phyloP scores from a whole-genome alignment of 306 rosid species.

The Clitoria ternatea region DNA sequence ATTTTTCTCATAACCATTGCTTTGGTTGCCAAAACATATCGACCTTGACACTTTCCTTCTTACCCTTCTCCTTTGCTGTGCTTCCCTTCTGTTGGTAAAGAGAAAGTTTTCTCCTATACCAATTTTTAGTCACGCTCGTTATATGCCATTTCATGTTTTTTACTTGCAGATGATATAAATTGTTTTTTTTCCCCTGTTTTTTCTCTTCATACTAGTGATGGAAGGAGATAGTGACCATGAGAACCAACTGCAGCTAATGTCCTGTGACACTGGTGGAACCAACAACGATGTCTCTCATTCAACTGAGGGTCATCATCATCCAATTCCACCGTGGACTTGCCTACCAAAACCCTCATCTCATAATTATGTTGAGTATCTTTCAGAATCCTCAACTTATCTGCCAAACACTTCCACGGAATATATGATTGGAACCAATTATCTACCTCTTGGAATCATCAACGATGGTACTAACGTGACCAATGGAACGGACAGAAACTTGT shows the following conservation, averaged over 20 bases:
- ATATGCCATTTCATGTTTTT: neutral
- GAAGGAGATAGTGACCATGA: constrained; percentile 47
- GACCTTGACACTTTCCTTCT: neutral
- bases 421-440: constrained; percentile 39
- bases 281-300: constrained; percentile 29
- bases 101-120: neutral
- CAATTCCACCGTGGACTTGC: constrained; percentile 38
- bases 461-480: constrained; percentile 25
- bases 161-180: neutral
- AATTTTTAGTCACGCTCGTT: neutral
- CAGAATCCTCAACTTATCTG: constrained; percentile 48
- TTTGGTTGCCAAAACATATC: neutral
- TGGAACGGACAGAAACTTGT: constrained; percentile 34
- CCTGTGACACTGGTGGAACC: constrained; percentile 27
- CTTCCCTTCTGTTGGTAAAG: neutral
- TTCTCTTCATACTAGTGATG: constrained; percentile 29
- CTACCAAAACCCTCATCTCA: constrained; percentile 42
- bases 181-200: neutral
- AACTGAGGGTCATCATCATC: constrained; percentile 29
- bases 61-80: neutral
- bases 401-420: constrained; percentile 36
- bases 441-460: constrained; percentile 22
- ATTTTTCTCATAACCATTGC: neutral
- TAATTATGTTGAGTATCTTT: constrained; percentile 48
- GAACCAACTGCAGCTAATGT: constrained; percentile 22